Conservation (phyloP, 1,284 basidiomycete species). For the Sutorius eximius region DNA sequence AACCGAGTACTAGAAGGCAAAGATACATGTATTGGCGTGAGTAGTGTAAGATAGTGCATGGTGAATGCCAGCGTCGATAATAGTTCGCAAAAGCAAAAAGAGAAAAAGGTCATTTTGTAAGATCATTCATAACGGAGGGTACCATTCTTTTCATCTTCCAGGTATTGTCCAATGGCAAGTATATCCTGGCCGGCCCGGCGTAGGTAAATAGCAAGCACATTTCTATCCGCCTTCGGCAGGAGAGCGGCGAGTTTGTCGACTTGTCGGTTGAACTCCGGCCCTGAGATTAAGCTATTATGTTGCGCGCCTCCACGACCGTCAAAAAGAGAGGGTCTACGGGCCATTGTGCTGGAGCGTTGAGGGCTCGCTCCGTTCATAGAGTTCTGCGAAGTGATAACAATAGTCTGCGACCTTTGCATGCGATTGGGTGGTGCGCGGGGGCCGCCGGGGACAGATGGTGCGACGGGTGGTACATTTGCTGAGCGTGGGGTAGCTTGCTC, state of each 20-base stretch:
- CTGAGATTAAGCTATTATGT: slow-evolving; percentile 11
- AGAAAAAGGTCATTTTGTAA: slow-evolving; percentile 1
- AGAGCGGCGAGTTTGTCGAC: slow-evolving; percentile 73
- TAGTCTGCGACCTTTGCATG: slow-evolving; percentile 64
- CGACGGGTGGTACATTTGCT: slow-evolving; percentile 39
- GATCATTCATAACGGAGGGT: slow-evolving; percentile 46
- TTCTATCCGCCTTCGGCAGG: slow-evolving; percentile 73
- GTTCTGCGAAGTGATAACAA: slow-evolving; percentile 47
- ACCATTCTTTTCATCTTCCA: slow-evolving; percentile 85
- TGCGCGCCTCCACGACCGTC: slow-evolving; percentile 23
- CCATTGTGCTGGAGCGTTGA: slow-evolving; percentile 44
- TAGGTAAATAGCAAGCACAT: slow-evolving; percentile 71
- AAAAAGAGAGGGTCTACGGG: slow-evolving; percentile 54
- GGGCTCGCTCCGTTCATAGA: slow-evolving; percentile 30
- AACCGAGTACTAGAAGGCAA: slow-evolving; percentile 10
- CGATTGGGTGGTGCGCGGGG: slow-evolving; percentile 70
- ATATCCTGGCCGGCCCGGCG: slow-evolving; percentile 75
- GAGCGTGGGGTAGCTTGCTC: slow-evolving; percentile 34
- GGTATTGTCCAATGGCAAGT: slow-evolving; percentile 81
- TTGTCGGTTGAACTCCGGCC: slow-evolving; percentile 56
- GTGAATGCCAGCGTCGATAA: slow-evolving; percentile 13
- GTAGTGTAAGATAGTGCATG: slow-evolving; percentile 16
- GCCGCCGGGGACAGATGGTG: slow-evolving; percentile 68
- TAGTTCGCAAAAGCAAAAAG: slow-evolving; percentile 5
- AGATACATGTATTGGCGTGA: slow-evolving; percentile 20